Percentiles rank a stretch among this genome's conserved stretches.
Evolutionary conservation across 1,284 basidiomycete species (phyloP).

Genomic region (Trichosporon coremiiforme): DNA sequence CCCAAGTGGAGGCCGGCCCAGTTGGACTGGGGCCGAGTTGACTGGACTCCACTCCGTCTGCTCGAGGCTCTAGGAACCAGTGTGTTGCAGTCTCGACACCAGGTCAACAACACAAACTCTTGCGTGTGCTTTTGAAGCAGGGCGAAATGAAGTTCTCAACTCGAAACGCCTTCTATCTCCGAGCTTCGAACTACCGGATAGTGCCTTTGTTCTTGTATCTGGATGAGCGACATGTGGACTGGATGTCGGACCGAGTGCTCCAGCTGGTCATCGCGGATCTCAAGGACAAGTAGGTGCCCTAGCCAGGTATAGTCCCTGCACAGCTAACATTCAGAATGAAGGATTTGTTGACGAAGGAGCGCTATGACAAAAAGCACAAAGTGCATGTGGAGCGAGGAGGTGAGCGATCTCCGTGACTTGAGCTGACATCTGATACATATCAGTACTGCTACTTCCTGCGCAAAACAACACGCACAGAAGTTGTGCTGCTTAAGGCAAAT

Average conservation of each 20-base stretch:
- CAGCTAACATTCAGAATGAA: constrained; percentile 34
- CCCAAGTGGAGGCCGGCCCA: neutral
- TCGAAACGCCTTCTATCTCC: constrained; percentile 51
- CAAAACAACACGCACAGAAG: constrained; percentile 51
- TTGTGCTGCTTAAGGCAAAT: constrained; percentile 50
- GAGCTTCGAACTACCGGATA: constrained; percentile 50
- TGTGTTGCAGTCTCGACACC: too few relatives aligned
- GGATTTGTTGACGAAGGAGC: constrained; percentile 37
- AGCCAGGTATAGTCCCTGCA: too few relatives aligned
- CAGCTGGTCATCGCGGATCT: constrained; percentile 49
- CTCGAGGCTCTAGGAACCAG: too few relatives aligned
- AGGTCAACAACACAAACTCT: too few relatives aligned
- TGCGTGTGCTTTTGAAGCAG: too few relatives aligned
- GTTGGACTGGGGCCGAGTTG: too few relatives aligned
- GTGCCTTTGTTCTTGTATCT: constrained; percentile 53
- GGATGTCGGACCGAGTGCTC: constrained; percentile 50
- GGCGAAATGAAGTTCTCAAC: constrained; percentile 49
- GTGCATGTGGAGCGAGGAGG: constrained; percentile 53
- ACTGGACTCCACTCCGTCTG: constrained; percentile 3
- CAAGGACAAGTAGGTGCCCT: constrained; percentile 41
- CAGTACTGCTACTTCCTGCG: constrained; percentile 55
- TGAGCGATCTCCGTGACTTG: constrained; percentile 25
- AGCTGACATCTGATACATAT: constrained; percentile 42
- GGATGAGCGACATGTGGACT: constrained; percentile 55
- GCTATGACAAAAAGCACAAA: constrained; percentile 47